Conservation (phyloP, 2,329 filamentous ascomycete genomes). For the Dactylellina parvicollis region DNA sequence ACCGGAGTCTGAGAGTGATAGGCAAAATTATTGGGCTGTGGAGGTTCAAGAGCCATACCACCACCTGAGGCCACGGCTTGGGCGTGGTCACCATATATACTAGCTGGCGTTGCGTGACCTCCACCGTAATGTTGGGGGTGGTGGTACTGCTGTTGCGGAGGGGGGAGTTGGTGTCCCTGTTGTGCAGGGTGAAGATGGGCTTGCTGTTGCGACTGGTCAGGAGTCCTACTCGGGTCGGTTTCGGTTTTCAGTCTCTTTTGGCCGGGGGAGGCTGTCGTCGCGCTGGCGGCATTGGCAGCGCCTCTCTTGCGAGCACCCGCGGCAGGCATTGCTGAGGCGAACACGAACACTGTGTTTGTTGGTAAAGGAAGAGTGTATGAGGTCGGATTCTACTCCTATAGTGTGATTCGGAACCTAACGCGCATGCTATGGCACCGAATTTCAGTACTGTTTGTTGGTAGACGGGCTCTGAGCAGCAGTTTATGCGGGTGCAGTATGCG, state of each 20-base stretch:
- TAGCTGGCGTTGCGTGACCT: slow-evolving; percentile 36
- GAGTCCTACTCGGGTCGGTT: slow-evolving; percentile 42
- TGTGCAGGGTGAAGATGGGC: slow-evolving; percentile 44
- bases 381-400: slow-evolving; percentile 19
- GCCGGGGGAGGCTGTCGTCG: slow-evolving; percentile 41
- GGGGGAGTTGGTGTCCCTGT: slow-evolving; percentile 41
- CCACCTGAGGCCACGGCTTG: slow-evolving; percentile 37
- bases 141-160: slow-evolving; percentile 50
- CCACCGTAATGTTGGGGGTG: slow-evolving; percentile 44
- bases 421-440: slow-evolving; percentile 36
- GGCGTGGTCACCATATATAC: slow-evolving; percentile 35
- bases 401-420: slow-evolving; percentile 20
- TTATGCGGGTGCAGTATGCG: slow-evolving; percentile 51
- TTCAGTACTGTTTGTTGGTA: slow-evolving; percentile 33
- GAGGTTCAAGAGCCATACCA: slow-evolving; percentile 34
- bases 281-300: slow-evolving; percentile 27
- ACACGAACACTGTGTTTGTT: slow-evolving; percentile 28
- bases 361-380: slow-evolving; percentile 11
- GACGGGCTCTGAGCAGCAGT: slow-evolving; percentile 31
- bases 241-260: slow-evolving; percentile 47
- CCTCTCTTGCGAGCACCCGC: slow-evolving; percentile 44
- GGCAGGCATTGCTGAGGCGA: slow-evolving; percentile 43
- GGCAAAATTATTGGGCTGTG: slow-evolving; percentile 33
- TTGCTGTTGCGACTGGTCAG: slow-evolving; percentile 49
- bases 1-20: slow-evolving; percentile 43